Base-by-base conservation (phyloP, 2,329 filamentous ascomycete genomes). In the Alternaria longipes region DNA sequence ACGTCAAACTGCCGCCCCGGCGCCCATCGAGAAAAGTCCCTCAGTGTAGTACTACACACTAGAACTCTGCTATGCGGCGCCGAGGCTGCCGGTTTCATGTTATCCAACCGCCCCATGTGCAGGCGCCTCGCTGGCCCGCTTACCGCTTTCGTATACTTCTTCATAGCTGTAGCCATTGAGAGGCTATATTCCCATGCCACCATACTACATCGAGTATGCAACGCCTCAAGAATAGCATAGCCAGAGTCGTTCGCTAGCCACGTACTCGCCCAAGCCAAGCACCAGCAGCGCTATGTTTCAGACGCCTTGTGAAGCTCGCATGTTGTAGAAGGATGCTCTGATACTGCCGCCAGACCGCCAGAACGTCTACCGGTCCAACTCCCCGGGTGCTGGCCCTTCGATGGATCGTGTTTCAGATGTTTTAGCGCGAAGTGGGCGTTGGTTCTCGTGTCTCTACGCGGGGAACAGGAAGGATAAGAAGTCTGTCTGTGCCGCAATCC, bases 381-480 rank as follows among this genome's bases (percentile, higher is more conserved):
- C 62, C 59, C 57, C 66, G 72, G 70, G 63, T 67, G 32, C 32
- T 38, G 46, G 46, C 71, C 52, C 57, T 56, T 71, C 69, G 72
- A 72, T 73, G 71, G 50, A 75, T 77, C 73, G 71, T 75, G 78
- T 80, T 80, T 80, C 78, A 78, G 65, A 60, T 76, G 71, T 74
- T 73, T 71, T 75, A 69, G 72, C 75, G 78, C 75, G 64, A 70
- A 66, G 64, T 68, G 68, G 64, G 66, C 68, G 77, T 66, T 77
- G 71, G 75, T 73, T 75, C 63, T 66, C 60, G 67, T 60, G 70
- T 63, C 71, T 71, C 77, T 72, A 72, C 65, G 61, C 67, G 56
- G 58, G 41, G 40, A 60, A 60, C 53, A 58, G 51, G 56, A 50
- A 70, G 68, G 64, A 79, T 77, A 80, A 80, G 74, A 76, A 80